Evolutionary conservation across 108 stramenopile genomes (phyloP).

Genomic region (Fistulifera solaris): DNA sequence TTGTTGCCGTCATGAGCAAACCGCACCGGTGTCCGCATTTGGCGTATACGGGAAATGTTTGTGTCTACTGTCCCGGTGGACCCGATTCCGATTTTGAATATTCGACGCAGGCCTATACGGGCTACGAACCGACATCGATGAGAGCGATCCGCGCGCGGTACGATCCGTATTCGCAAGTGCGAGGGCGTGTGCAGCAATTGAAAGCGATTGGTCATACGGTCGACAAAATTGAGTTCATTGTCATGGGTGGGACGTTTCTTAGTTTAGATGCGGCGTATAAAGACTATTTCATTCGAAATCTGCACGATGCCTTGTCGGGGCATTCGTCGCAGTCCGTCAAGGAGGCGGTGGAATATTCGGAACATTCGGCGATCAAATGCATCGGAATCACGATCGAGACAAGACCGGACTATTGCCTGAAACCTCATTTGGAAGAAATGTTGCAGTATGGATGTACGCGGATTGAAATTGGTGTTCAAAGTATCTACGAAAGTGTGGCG

Average conservation of each 20-base stretch:
- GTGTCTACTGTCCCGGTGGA: constrained; percentile 96
- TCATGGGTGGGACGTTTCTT: constrained; percentile 96
- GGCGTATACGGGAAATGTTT: constrained; percentile 89
- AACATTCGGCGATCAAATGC: constrained; percentile 81
- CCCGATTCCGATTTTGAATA: constrained; percentile 95
- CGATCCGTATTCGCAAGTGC: constrained; percentile 86
- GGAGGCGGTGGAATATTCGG: constrained; percentile 83
- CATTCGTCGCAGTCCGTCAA: constrained; percentile 69
- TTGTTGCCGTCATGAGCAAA: constrained; percentile 95
- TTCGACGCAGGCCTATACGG: constrained; percentile 93
- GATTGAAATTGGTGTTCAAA: constrained; percentile 97
- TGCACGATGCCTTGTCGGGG: constrained; percentile 91
- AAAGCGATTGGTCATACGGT: constrained; percentile 84
- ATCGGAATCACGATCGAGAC: constrained; percentile 98
- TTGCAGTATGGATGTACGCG: constrained; percentile 95
- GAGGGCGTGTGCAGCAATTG: constrained; percentile 83
- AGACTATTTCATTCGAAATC: constrained; percentile 86
- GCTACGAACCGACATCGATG: constrained; percentile 95
- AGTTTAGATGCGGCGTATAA: constrained; percentile 83
- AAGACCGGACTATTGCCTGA: constrained; percentile 92
- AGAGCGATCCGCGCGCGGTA: constrained; percentile 91
- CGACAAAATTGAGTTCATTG: constrained; percentile 95
- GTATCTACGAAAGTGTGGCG: constrained; percentile 87
- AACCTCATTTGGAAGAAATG: constrained; percentile 91
- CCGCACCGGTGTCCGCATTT: constrained; percentile 96